These are phyloP conservation scores for Cryptococcus jaspeensis DNA, from an alignment of 1,284 basidiomycete species.

Conservation along the genomic window DNA sequence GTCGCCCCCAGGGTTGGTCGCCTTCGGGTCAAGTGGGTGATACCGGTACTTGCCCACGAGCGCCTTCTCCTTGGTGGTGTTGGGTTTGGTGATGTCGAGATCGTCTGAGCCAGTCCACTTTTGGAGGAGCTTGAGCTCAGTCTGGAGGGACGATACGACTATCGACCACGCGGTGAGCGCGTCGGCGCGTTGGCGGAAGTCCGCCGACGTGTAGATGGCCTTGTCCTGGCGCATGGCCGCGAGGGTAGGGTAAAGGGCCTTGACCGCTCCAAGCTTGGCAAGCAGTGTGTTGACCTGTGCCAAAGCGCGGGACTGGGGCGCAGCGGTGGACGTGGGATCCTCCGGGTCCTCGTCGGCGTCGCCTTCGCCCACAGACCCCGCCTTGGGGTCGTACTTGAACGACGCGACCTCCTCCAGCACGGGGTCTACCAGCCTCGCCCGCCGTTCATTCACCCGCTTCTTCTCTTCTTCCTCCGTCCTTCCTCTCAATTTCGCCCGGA, in stretches of 20 bases:
- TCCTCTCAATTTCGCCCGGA: slow-evolving; percentile 81
- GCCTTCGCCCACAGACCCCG: slow-evolving; percentile 3
- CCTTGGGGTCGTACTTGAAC: slow-evolving; percentile 57
- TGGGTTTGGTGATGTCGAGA: slow-evolving; percentile 79
- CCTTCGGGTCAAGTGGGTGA: slow-evolving; percentile 44
- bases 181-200: slow-evolving; percentile 75
- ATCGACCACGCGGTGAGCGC: slow-evolving; percentile 87
- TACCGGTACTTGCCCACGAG: slow-evolving; percentile 43
- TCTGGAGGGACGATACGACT: slow-evolving; percentile 71
- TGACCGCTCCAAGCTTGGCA: slow-evolving; percentile 75
- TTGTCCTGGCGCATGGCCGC: slow-evolving; percentile 78
- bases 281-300: slow-evolving; percentile 71
- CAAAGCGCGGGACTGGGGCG: slow-evolving; percentile 59
- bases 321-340: slow-evolving; percentile 6
- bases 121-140: slow-evolving; percentile 73
- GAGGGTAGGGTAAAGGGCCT: slow-evolving; percentile 81
- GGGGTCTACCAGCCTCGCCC: slow-evolving; percentile 73
- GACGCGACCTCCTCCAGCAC: slow-evolving; percentile 78
- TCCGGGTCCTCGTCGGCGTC: slow-evolving; percentile 28
- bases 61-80: slow-evolving; percentile 60
- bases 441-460: slow-evolving; percentile 74
- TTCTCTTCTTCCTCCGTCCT: slow-evolving; percentile 79
- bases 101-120: slow-evolving; percentile 89
- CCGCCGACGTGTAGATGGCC: slow-evolving; percentile 62
- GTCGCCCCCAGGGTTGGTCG: slow-evolving; percentile 27